Evolutionary conservation across 2,329 filamentous ascomycete genomes (phyloP).

Genomic region (Cladophialophora carrionii): DNA sequence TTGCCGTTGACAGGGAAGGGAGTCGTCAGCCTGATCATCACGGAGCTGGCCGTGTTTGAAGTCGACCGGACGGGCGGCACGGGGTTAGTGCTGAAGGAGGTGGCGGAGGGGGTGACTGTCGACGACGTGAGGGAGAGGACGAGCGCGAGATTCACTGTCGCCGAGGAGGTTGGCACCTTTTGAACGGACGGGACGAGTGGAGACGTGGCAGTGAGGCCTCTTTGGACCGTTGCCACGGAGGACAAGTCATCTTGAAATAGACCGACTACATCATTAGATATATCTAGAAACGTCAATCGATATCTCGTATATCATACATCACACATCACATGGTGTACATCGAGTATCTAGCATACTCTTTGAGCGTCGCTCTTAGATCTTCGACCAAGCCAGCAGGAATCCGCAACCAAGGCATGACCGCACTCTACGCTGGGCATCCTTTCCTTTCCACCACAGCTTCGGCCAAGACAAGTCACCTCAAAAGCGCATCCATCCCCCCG

Average conservation of each 20-base stretch:
- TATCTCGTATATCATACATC: neutral
- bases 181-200: constrained; percentile 25
- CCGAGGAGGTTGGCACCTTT: constrained; percentile 60
- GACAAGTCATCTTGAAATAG: neutral
- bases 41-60: constrained; percentile 74
- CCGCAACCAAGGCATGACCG: neutral
- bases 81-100: constrained; percentile 67
- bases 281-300: neutral
- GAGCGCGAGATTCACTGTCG: constrained; percentile 67
- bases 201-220: neutral
- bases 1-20: constrained; percentile 68
- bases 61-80: constrained; percentile 70
- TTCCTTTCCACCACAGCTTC: neutral
- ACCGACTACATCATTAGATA: neutral
- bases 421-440: neutral
- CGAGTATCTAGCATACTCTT: neutral
- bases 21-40: constrained; percentile 72
- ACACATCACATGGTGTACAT: neutral
- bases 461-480: constrained; percentile 22
- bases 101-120: constrained; percentile 70
- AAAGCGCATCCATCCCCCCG: constrained; percentile 40
- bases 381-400: neutral
- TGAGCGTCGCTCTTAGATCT: neutral
- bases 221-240: neutral
- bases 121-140: constrained; percentile 72